Conservation (phyloP, 192 early-diverging fungal species). For the Umbelopsis sp. region DNA sequence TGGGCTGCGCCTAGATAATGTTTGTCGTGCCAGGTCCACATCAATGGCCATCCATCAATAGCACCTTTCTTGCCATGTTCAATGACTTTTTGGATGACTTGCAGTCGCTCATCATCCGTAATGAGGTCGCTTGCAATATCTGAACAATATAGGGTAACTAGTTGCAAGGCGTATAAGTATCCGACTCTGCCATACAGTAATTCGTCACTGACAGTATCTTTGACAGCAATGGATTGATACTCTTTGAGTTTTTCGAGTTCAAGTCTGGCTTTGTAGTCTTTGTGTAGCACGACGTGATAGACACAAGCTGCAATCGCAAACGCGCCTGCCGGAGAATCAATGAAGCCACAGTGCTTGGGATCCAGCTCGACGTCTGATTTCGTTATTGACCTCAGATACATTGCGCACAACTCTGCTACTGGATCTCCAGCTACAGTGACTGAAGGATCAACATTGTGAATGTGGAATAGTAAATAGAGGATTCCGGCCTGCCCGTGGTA, state of each 20-base stretch:
- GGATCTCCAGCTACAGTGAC: slow-evolving; percentile 1
- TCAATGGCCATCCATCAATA: not conserved
- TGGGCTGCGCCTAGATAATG: slow-evolving; percentile 6
- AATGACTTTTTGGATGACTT: not conserved
- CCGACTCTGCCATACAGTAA: slow-evolving; percentile 11
- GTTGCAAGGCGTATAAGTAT: not conserved
- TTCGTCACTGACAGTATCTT: not conserved
- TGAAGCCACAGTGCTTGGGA: slow-evolving; percentile 2
- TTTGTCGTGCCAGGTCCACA: not conserved
- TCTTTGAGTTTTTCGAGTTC: not conserved
- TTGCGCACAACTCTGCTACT: slow-evolving; percentile 2
- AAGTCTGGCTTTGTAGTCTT: slow-evolving; percentile 6
- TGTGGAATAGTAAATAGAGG: slow-evolving; percentile 2
- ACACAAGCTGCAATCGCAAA: slow-evolving; percentile 5
- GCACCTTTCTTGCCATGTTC: not conserved
- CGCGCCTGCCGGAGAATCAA: not conserved
- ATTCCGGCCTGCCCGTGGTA: slow-evolving; percentile 4
- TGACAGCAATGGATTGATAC: not conserved
- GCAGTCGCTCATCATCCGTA: not conserved
- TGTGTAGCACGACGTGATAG: not conserved
- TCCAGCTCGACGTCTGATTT: not conserved
- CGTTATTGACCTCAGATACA: not conserved
- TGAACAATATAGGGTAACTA: not conserved
- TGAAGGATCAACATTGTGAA: slow-evolving; percentile 9
- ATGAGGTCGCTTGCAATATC: not conserved